Conservation (phyloP, 805 yeast species). For the Danielia oregonensis region DNA sequence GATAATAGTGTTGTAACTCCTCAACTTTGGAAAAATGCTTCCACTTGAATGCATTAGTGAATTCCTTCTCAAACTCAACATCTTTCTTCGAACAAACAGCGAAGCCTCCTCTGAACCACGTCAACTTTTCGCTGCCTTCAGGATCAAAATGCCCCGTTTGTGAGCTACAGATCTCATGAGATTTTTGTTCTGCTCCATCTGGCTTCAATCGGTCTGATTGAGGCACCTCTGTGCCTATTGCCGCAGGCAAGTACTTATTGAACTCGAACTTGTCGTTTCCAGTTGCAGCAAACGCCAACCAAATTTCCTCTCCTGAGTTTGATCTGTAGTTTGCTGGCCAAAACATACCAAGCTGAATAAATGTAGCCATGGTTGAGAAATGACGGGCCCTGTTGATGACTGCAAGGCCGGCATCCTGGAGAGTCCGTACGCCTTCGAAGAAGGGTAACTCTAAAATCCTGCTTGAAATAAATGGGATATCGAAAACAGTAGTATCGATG, state of each 20-base stretch:
- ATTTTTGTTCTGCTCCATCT: constrained; percentile 9
- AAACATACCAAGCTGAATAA: constrained; percentile 20
- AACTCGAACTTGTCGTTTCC: constrained; percentile 26
- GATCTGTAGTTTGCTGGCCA: constrained; percentile 9
- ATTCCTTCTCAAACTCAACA: background rate
- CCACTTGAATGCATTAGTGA: background rate
- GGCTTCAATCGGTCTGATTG: background rate
- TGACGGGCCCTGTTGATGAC: constrained; percentile 24
- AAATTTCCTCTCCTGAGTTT: constrained; percentile 24
- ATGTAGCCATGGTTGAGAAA: constrained; percentile 23
- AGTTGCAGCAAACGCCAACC: constrained; percentile 21
- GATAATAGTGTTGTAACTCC: background rate
- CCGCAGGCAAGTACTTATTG: constrained; percentile 23
- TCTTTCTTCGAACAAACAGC: background rate
- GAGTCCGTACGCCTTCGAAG: background rate
- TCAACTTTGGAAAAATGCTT: background rate
- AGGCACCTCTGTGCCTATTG: constrained; percentile 17
- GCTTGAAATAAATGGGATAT: constrained; percentile 5
- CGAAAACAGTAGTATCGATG: constrained; percentile 18
- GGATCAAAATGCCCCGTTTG: constrained; percentile 1
- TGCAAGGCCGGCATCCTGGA: constrained; percentile 27
- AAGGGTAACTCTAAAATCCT: background rate
- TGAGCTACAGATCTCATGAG: constrained; percentile 7
- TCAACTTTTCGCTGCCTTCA: background rate
- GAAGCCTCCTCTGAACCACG: background rate